Percentiles rank a stretch among this genome's conserved stretches.
phyloP scores from a whole-genome alignment of 257 asterid genomes.

The Lycium barbarum region DNA sequence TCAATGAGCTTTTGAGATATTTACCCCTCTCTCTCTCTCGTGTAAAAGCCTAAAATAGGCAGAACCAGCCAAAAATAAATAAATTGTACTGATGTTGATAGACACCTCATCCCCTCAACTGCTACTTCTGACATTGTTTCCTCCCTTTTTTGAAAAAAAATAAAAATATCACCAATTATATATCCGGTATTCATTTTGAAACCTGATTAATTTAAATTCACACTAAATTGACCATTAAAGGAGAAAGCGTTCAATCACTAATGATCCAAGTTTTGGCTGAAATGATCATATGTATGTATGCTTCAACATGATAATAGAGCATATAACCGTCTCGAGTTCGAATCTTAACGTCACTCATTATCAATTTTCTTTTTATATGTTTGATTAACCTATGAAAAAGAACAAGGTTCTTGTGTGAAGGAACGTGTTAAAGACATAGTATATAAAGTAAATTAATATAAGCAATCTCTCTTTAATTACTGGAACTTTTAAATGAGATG shows the following conservation, averaged over 20 bases:
- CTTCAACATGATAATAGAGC: too few relatives aligned
- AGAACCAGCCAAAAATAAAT: not conserved
- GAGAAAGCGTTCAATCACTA: not conserved
- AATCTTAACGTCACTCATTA: accelerated
- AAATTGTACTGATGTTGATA: conserved; percentile 15
- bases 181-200: not conserved
- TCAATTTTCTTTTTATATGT: accelerated
- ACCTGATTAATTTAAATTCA: not conserved
- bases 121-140: conserved; percentile 4
- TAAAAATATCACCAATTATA: not conserved
- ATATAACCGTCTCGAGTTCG: not conserved
- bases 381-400: not conserved
- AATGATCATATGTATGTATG: not conserved
- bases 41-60: not conserved
- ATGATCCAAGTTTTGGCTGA: not conserved
- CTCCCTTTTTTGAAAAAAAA: not conserved
- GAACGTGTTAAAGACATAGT: too few relatives aligned
- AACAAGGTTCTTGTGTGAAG: not conserved
- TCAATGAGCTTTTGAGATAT: too few relatives aligned
- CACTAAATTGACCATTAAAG: not conserved
- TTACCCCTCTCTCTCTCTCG: too few relatives aligned
- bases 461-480: too few relatives aligned
- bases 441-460: too few relatives aligned
- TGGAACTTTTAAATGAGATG: too few relatives aligned
- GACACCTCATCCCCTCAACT: not conserved